Percentiles rank a stretch among this genome's conserved stretches.
Conservation (phyloP, 305 asterid genomes). For the Solanum hybrid region DNA sequence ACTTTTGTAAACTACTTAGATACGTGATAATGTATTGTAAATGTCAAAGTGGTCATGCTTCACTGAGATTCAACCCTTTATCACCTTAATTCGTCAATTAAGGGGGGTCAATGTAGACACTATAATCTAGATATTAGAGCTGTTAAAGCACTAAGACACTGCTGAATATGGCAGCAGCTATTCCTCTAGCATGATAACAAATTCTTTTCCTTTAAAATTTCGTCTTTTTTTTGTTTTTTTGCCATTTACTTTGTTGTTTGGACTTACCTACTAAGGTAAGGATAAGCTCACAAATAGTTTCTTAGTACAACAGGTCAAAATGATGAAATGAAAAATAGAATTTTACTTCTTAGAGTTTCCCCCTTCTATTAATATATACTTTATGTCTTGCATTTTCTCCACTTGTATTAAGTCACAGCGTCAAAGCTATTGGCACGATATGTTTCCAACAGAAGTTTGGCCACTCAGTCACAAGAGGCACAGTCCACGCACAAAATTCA, state of each 20-base stretch:
- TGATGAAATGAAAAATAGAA: not conserved
- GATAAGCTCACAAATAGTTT: not conserved
- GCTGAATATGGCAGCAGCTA: not conserved
- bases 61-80: not conserved
- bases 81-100: too few species aligned
- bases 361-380: not conserved
- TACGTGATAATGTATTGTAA: not conserved
- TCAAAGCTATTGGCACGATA: not conserved
- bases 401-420: not conserved
- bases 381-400: not conserved
- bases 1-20: not conserved
- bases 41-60: not conserved
- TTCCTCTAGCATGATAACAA: not conserved
- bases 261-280: not conserved
- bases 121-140: not conserved
- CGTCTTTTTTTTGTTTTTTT: too few species aligned
- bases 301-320: not conserved
- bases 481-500: not conserved
- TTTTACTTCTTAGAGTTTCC: not conserved
- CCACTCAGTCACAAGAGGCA: not conserved
- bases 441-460: not conserved
- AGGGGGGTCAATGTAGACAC: not conserved
- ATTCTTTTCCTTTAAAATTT: not conserved
- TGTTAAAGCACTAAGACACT: not conserved
- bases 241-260: not conserved